These are phyloP conservation scores for Blastocladiella britannica DNA, from an alignment of 192 early-diverging fungal genomes.

Conservation along the genomic window DNA sequence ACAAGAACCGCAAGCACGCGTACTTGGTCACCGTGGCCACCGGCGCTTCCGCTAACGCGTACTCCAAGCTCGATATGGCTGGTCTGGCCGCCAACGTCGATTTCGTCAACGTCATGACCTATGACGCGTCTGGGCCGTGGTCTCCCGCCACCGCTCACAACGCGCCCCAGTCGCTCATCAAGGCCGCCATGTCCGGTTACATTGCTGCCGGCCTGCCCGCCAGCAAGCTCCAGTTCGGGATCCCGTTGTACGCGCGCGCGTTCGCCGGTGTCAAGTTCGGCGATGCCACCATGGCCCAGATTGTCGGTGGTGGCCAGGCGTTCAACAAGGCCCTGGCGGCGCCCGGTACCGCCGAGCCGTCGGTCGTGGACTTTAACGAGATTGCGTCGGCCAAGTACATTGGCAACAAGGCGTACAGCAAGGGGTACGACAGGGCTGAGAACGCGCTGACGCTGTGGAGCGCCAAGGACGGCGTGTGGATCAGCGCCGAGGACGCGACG, in stretches of 20 bases:
- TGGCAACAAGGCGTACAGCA: neutral
- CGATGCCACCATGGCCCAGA: no score
- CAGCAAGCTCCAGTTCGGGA: conserved; percentile 70
- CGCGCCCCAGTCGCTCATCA: conserved; percentile 49
- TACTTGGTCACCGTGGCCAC: no score
- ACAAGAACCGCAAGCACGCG: no score
- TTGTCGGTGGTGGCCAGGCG: no score
- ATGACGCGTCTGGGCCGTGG: conserved; percentile 54
- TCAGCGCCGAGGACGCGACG: neutral
- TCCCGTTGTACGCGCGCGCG: conserved; percentile 79
- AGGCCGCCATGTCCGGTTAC: conserved; percentile 54
- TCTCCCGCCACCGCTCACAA: conserved; percentile 57
- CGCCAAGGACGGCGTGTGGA: neutral
- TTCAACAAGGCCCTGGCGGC: neutral
- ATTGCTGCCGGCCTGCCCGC: conserved; percentile 51
- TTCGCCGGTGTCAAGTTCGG: conserved; percentile 45
- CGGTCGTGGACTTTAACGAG: neutral
- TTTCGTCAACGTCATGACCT: conserved; percentile 82
- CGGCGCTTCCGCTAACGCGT: no score
- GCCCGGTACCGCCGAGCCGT: neutral
- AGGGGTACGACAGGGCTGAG: neutral
- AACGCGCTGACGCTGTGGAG: neutral
- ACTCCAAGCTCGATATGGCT: neutral
- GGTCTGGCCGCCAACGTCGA: conserved; percentile 10
- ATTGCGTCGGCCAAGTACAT: neutral